A percentile compares a stretch with the other conserved stretches of the same genome.
Evolutionary conservation across 2,329 filamentous ascomycete species (phyloP).

Genomic region (Xylaria sp.): DNA sequence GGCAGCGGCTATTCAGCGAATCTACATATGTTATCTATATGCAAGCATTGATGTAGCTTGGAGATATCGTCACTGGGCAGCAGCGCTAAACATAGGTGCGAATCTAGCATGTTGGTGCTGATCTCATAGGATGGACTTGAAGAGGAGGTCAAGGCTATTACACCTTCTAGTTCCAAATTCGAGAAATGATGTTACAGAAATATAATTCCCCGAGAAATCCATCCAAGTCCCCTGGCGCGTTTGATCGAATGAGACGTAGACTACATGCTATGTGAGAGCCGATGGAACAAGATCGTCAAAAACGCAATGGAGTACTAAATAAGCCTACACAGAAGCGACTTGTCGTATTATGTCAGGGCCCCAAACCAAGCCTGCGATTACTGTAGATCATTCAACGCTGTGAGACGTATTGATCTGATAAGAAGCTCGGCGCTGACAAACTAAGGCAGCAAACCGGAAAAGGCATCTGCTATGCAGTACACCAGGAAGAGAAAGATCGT

Average conservation of each 20-base stretch:
- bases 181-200: not conserved
- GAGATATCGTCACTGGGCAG: not conserved
- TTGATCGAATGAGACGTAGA: not conserved
- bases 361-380: not conserved
- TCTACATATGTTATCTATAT: not conserved
- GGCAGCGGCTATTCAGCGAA: not conserved
- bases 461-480: not conserved
- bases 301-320: not conserved
- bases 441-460: not conserved
- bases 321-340: not conserved
- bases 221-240: not conserved
- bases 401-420: not conserved
- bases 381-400: not conserved
- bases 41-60: not conserved
- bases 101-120: not conserved
- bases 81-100: not conserved
- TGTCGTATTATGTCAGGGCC: not conserved
- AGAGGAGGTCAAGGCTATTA: not conserved
- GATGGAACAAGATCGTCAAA: not conserved
- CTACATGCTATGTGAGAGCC: not conserved
- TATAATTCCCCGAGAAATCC: not conserved
- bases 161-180: not conserved
- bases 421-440: not conserved
- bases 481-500: not conserved
- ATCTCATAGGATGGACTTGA: not conserved